phyloP scores from a whole-genome alignment of 2,329 filamentous ascomycete species.

The Diaporthe citrichinensis region DNA sequence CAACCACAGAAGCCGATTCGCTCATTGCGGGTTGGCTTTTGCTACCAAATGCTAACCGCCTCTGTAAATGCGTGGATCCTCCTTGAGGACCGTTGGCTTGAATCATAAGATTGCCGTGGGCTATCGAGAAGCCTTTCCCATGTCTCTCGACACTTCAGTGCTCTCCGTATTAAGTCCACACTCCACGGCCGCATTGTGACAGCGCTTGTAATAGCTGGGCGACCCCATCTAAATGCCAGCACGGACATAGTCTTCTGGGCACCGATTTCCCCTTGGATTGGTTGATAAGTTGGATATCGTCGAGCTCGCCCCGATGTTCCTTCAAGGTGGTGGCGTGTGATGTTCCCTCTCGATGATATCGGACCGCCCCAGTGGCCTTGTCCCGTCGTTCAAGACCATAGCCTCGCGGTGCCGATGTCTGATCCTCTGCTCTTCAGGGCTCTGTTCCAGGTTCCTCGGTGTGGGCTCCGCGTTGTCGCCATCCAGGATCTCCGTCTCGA shows the following conservation, averaged over 20 bases:
- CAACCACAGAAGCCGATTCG: background rate
- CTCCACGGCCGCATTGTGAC: background rate
- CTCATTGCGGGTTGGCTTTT: background rate
- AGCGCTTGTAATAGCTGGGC: background rate
- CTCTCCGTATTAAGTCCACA: background rate
- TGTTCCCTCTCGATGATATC: conserved; percentile 83
- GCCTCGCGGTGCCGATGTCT: conserved; percentile 85
- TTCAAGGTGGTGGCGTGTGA: conserved; percentile 51
- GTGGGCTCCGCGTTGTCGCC: conserved; percentile 49
- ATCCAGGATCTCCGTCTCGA: conserved; percentile 41
- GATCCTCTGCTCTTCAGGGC: conserved; percentile 77
- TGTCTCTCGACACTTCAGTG: background rate
- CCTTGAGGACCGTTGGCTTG: background rate
- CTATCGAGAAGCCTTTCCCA: background rate
- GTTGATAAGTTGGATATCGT: background rate
- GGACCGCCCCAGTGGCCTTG: conserved; percentile 76
- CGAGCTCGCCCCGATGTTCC: background rate
- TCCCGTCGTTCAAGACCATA: conserved; percentile 92
- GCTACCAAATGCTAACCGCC: background rate
- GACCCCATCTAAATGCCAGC: background rate
- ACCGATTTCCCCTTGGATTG: background rate
- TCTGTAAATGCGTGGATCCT: background rate
- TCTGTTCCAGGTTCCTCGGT: conserved; percentile 64
- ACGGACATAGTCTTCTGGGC: background rate
- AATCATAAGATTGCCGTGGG: no score